Evolutionary conservation across 345 rosid genomes (phyloP), one percentile per base, ranked within the genome.

Genomic region (Anacardium occidentale): DNA sequence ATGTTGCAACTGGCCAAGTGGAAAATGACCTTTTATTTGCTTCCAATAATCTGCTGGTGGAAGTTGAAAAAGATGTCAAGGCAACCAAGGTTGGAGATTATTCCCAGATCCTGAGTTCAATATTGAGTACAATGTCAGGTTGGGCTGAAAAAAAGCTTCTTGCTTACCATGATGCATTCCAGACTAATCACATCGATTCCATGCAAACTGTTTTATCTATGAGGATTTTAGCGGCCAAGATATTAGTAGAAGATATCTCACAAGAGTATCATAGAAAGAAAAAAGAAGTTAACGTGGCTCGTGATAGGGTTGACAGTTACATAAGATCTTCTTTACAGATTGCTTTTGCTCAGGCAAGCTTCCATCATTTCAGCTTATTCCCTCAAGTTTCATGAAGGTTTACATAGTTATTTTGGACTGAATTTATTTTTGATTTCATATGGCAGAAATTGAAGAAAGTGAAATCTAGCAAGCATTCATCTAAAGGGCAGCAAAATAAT

Each of bases 141-240:
- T 95, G 98, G 98, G 83, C 89, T 1, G 99, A 92, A 85, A 85
- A 91, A 80, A 89, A 83, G 73, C 91, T 95, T 52, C 82, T 86
- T 68, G 82, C 91, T 26, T 95, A 95, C 80, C 98, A 91, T 69
- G 96, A 88, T 69, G 81, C 78, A n/a, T 95, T 91, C 66, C 79
- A 91, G 73, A 79, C 85, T 10, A 89, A 85, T 63, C 89, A 85
- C 72, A 84, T 86, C 3, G 96, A 92, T 79, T 71, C 84, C 13
- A 86, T 95, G 94, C 90, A 88, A 69, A 79, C 87, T 54, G 83
- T 85, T 60, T 85, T 90, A 80, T 91, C 89, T 68, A 58, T 92
- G 62, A 92, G 90, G 53, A 82, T 88, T 64, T 79, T 81, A 17
- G 86, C 97, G 34, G 91, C 91, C 26, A 91, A 82, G 79, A 78